phyloP scores from a whole-genome alignment of 805 yeast genomes.

The Hanseniaspora hatyaiensis region DNA sequence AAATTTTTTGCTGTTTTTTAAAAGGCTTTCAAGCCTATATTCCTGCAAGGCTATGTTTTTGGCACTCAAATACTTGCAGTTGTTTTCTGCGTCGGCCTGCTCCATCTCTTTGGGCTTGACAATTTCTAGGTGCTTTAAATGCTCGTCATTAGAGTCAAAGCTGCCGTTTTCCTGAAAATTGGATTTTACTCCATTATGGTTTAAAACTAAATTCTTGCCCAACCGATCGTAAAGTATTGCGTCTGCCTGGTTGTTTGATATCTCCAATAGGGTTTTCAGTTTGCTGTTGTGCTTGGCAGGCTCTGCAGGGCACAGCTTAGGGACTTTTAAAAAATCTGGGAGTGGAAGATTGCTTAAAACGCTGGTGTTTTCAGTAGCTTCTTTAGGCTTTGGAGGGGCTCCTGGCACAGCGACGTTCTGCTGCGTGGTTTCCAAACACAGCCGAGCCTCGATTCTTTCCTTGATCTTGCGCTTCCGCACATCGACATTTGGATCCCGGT shows the following conservation, averaged over 20 bases:
- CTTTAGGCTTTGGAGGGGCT: too few relatives aligned
- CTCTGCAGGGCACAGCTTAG: neutral
- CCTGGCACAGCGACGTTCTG: too few relatives aligned
- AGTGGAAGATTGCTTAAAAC: conserved; percentile 1
- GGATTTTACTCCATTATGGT: too few relatives aligned
- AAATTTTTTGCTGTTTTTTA: conserved; percentile 15
- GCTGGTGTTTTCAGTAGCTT: neutral
- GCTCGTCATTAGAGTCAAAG: neutral
- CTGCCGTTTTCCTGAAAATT: too few relatives aligned
- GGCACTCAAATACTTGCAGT: neutral
- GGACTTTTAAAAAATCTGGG: neutral
- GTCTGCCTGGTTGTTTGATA: neutral
- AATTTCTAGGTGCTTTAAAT: neutral
- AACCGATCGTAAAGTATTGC: neutral
- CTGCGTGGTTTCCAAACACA: too few relatives aligned
- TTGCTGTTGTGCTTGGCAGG: neutral
- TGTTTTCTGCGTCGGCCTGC: neutral
- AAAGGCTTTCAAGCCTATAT: conserved; percentile 20
- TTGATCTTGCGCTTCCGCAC: neutral
- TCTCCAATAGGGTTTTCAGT: neutral
- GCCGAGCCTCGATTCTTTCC: neutral
- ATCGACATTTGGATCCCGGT: neutral
- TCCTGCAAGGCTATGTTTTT: conserved; percentile 15
- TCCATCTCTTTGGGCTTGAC: neutral
- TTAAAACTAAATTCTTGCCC: too few relatives aligned